Base-by-base conservation (phyloP, 1,139 yeast genomes). In the Yamadazyma aaseri region DNA sequence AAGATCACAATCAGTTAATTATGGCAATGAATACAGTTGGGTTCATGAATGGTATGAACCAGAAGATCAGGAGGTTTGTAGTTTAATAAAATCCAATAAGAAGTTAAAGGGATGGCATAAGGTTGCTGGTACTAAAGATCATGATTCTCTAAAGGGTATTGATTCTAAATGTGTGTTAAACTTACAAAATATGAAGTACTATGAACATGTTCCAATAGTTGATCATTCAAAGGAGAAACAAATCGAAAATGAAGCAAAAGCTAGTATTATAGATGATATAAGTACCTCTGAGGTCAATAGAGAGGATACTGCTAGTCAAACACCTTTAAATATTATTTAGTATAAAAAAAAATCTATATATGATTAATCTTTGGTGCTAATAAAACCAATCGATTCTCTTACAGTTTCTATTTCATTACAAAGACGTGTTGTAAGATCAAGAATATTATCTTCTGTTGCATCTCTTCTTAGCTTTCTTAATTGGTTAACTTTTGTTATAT, bases 41-140 rank as follows among this genome's bases (percentile, higher is more conserved):
- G 53, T 63, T 27, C 61, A 63, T 30, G 71, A 63, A 36, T 66
- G 73, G 73, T 64, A 63, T 47, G 46, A 50, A 17, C 71, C 72
- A 20, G 50, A 47, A 13, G 53, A 45, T 29, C 26, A 33, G 4
- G 40, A 41, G 17, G 36, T 45, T 11, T 2, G 5, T 4, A 30
- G 24, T 10, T 13, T 34, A 8, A 36, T 49, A 4, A 45, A 50
- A 9, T 47, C 42, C n/a, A 15, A 21, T 5, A 33, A 54, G 13
- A 55, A 53, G 26, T 49, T 70, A 35, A 67, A 63, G 47, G 73
- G 73, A 6, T 70, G 76, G 76, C 56, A 53, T 45, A 63, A 59
- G 44, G 55, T 57, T 8, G 28, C 33, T 10, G 20, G 14, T 3
- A 51, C 47, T 38, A 38, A 41, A 17, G 48, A 44, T 33, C 55